phyloP scores from a whole-genome alignment of 2,329 filamentous ascomycete species.

The Juglanconis sp. region DNA sequence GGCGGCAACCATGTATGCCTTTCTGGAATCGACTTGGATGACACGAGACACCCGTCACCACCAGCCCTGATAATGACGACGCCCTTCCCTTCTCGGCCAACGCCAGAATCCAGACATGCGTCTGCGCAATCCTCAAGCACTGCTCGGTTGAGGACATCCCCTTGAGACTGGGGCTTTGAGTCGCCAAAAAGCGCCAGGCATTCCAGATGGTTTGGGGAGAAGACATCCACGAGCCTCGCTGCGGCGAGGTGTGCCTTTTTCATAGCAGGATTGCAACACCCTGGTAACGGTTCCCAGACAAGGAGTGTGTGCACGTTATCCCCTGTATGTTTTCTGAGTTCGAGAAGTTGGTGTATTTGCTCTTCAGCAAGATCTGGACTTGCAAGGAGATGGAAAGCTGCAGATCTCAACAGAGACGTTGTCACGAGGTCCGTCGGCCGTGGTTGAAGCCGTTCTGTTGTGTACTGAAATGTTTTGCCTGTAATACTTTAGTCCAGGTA shows the following conservation, averaged over 20 bases:
- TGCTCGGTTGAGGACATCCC: background rate
- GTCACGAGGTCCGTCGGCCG: constrained; percentile 11
- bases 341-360: constrained; percentile 23
- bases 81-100: constrained; percentile 1
- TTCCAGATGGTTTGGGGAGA: constrained; percentile 37
- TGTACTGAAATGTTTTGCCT: constrained; percentile 24
- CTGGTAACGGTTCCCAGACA: constrained; percentile 15
- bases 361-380: constrained; percentile 17
- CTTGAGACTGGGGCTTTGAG: background rate
- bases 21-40: background rate
- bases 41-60: constrained; percentile 3
- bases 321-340: background rate
- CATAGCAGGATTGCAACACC: constrained; percentile 21
- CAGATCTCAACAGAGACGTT: constrained; percentile 14
- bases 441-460: constrained; percentile 20
- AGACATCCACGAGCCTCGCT: constrained; percentile 28
- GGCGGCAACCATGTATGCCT: constrained; percentile 28
- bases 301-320: background rate
- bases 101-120: background rate
- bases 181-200: constrained; percentile 24
- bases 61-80: constrained; percentile 5
- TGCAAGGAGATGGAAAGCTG: constrained; percentile 26
- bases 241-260: constrained; percentile 25
- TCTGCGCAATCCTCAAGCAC: background rate
- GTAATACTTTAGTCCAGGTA: background rate